Base-by-base conservation (phyloP, 768 basidiomycete species). In the Cytidiella melzeri region DNA sequence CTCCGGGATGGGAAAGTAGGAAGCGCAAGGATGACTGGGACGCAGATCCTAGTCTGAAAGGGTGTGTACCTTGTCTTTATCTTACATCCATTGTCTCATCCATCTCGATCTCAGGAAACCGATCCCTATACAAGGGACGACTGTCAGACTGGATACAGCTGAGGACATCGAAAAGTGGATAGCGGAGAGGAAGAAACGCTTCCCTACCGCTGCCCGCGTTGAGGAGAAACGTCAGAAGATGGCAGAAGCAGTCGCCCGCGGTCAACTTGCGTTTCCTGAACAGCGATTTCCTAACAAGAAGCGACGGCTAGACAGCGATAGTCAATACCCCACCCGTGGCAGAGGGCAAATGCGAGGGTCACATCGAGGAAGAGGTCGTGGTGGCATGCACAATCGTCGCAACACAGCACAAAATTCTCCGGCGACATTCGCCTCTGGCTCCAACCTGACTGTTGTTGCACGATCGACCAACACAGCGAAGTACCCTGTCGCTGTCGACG, bases 161-260 rank as follows among this genome's bases (percentile, higher is more conserved):
- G 92, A 92, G 58, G 79, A 83, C 6, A 69, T 97, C 50, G 80
- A 79, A 19, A 80, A 77, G 26, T 98, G 95, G 95, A 78, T 95
- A 42, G 81, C 78, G 12, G 94, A 97, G 60, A 82, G 95, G 37
- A 93, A 81, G 66, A 83, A 79, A 57, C 80, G 87, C 13, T 98
- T 87, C 73, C 95, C 95, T 10, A 87, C 83, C 15, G 62, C 76
- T 25, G 60, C 72, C 42, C 77, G 80, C 21, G 73, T 90, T 1
- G 79, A 78, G 50, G 90, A 95, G 40, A 96, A 94, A 73, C 84
- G 84, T 57, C 74, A 79, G 55, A 91, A 87, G 60, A 62, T 81
- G 20, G 77, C 84, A 52, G 90, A 92, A 54, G 92, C 92, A 7
- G 69, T 79, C 27, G 81, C 81, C n/a, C 76, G 87, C 46, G 92